Percentiles rank a stretch among this genome's conserved stretches.
Conservation (phyloP, 1,284 basidiomycete species). For the Microbotryum scabiosae region DNA sequence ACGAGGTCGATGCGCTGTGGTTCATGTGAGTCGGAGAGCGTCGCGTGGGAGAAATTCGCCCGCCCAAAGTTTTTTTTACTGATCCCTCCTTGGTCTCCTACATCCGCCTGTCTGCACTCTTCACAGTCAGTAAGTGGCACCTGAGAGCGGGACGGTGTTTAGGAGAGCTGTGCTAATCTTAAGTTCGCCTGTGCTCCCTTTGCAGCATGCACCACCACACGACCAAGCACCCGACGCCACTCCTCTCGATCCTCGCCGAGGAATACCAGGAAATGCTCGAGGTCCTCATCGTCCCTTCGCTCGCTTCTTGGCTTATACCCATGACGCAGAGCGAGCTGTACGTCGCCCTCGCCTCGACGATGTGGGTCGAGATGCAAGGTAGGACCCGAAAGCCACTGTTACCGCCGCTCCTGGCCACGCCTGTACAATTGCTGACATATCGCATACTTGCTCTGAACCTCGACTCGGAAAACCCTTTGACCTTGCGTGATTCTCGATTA, state of each 20-base stretch:
- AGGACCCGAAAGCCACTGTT: too few species aligned
- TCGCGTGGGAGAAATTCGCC: not conserved
- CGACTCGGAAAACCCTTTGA: too few species aligned
- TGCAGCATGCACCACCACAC: too few species aligned
- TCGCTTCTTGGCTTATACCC: not conserved
- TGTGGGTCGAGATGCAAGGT: constrained; percentile 1
- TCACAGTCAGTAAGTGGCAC: too few species aligned
- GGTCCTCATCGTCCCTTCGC: not conserved
- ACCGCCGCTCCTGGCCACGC: too few species aligned
- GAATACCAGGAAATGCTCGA: constrained; percentile 1
- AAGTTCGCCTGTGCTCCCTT: too few species aligned
- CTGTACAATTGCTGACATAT: too few species aligned
- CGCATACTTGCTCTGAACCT: too few species aligned
- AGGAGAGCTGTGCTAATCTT: not conserved
- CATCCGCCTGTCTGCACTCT: too few species aligned
- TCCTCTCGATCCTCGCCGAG: not conserved
- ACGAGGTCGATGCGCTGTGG: constrained; percentile 20
- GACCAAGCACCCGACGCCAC: not conserved
- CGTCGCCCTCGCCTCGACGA: not conserved
- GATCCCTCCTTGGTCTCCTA: too few species aligned
- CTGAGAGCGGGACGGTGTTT: not conserved
- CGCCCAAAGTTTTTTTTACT: not conserved
- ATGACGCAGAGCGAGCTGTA: not conserved
- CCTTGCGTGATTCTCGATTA: too few species aligned
- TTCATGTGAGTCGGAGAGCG: not conserved